Evolutionary conservation across 495 filamentous ascomycete genomes (phyloP).

Genomic region (Aspergillus nanangensis): DNA sequence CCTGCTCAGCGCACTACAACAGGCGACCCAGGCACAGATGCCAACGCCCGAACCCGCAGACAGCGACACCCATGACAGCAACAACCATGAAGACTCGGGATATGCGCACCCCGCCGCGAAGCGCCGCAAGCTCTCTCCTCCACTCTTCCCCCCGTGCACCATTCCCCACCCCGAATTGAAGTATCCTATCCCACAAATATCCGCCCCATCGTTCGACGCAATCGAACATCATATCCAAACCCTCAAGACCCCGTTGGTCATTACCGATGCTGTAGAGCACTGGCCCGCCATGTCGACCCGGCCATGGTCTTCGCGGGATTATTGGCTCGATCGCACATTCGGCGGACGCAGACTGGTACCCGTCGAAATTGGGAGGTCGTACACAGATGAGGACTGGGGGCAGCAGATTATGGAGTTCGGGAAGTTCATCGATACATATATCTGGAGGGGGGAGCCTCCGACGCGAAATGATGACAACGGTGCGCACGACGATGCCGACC

Average conservation of each 20-base stretch:
- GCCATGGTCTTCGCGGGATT: slow-evolving; percentile 68
- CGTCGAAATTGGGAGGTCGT: slow-evolving; percentile 83
- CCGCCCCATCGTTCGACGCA: slow-evolving; percentile 47
- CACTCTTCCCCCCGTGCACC: slow-evolving; percentile 35
- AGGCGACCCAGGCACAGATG: slow-evolving; percentile 9
- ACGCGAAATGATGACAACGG: slow-evolving; percentile 5
- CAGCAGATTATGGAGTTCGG: slow-evolving; percentile 76
- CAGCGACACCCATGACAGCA: neutral
- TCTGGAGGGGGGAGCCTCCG: slow-evolving; percentile 32
- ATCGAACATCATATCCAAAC: slow-evolving; percentile 62
- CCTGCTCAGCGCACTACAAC: slow-evolving; percentile 27
- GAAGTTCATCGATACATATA: slow-evolving; percentile 62
- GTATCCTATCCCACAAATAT: slow-evolving; percentile 29
- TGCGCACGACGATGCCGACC: slow-evolving; percentile 11
- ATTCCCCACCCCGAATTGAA: slow-evolving; percentile 29
- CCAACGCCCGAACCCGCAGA: too few relatives aligned
- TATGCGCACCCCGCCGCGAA: slow-evolving; percentile 17
- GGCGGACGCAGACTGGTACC: slow-evolving; percentile 76
- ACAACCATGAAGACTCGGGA: slow-evolving; percentile 14
- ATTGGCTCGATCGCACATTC: slow-evolving; percentile 73
- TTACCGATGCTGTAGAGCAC: slow-evolving; percentile 55
- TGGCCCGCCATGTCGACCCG: slow-evolving; percentile 76
- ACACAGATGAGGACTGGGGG: slow-evolving; percentile 82
- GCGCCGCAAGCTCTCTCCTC: slow-evolving; percentile 30
- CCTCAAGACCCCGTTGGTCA: slow-evolving; percentile 59